Percentiles rank a stretch among this genome's conserved stretches.
Conservation (phyloP, 2,329 filamentous ascomycete species). For the Penicillium sp. region DNA sequence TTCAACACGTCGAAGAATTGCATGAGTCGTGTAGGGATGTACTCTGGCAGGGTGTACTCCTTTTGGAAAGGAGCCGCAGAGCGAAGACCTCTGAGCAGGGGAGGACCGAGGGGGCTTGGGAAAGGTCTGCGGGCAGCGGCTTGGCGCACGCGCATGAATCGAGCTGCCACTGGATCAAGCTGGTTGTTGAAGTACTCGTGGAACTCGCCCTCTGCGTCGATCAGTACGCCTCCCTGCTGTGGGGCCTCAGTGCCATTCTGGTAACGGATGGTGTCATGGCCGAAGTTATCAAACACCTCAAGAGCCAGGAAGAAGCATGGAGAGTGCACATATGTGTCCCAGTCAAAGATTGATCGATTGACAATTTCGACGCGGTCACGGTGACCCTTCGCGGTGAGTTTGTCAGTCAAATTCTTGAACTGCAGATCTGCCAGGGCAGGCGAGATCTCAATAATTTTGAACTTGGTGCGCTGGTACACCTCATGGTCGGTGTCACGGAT, state of each 20-base stretch:
- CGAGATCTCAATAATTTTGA: slow-evolving; percentile 95
- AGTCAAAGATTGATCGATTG: slow-evolving; percentile 93
- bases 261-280: slow-evolving; percentile 92
- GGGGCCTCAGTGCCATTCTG: slow-evolving; percentile 77
- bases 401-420: slow-evolving; percentile 66
- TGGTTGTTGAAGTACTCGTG: slow-evolving; percentile 86
- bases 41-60: slow-evolving; percentile 82
- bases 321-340: slow-evolving; percentile 81
- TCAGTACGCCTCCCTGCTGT: slow-evolving; percentile 83
- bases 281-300: slow-evolving; percentile 98
- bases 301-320: slow-evolving; percentile 98
- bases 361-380: slow-evolving; percentile 87
- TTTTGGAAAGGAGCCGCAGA: slow-evolving; percentile 68
- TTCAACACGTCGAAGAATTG: slow-evolving; percentile 93
- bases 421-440: slow-evolving; percentile 77
- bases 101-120: slow-evolving; percentile 47
- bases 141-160: slow-evolving; percentile 82
- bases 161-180: slow-evolving; percentile 78
- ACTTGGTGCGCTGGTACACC: slow-evolving; percentile 91
- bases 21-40: slow-evolving; percentile 92
- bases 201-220: slow-evolving; percentile 84
- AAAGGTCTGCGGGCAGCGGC: slow-evolving; percentile 60
- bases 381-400: slow-evolving; percentile 73
- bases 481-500: slow-evolving; percentile 86
- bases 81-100: slow-evolving; percentile 62